Conservation (phyloP, 2,329 filamentous ascomycete genomes). For the Curvularia verruculosa region DNA sequence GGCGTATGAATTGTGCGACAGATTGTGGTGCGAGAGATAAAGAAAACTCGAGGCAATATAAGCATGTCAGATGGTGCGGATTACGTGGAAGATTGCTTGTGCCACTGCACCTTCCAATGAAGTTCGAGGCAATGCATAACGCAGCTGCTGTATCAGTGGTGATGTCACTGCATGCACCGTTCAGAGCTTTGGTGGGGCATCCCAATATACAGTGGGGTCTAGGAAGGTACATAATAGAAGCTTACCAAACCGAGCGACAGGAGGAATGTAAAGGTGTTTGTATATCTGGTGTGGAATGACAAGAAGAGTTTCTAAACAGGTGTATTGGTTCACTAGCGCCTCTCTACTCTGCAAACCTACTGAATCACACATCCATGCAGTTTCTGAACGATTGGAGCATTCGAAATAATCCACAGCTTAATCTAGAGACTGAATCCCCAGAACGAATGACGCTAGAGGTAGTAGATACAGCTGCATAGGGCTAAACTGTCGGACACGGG, state of each 20-base stretch:
- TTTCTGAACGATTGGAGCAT: background rate
- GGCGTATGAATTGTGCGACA: conserved; percentile 1
- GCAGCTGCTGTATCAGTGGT: conserved; percentile 20
- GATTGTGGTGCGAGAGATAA: conserved; percentile 7
- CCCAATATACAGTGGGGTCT: conserved; percentile 1
- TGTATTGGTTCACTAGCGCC: background rate
- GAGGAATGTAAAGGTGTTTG: background rate
- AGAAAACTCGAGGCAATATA: conserved; percentile 9
- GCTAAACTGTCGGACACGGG: too few relatives aligned
- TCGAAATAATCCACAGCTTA: background rate
- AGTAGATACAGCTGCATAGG: background rate
- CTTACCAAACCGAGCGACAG: background rate
- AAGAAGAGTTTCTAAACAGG: background rate
- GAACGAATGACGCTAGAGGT: background rate
- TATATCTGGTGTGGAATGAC: background rate
- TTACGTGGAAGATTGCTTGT: background rate
- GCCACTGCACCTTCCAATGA: background rate
- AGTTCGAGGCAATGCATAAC: conserved; percentile 7
- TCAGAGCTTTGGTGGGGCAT: conserved; percentile 11
- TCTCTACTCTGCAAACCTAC: background rate
- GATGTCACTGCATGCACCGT: conserved; percentile 24
- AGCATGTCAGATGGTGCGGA: conserved; percentile 16
- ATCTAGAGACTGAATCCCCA: background rate
- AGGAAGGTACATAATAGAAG: background rate
- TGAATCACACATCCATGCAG: background rate